Evolutionary conservation across 139 green algal genomes (phyloP).

Genomic region (Chlorella sp.): DNA sequence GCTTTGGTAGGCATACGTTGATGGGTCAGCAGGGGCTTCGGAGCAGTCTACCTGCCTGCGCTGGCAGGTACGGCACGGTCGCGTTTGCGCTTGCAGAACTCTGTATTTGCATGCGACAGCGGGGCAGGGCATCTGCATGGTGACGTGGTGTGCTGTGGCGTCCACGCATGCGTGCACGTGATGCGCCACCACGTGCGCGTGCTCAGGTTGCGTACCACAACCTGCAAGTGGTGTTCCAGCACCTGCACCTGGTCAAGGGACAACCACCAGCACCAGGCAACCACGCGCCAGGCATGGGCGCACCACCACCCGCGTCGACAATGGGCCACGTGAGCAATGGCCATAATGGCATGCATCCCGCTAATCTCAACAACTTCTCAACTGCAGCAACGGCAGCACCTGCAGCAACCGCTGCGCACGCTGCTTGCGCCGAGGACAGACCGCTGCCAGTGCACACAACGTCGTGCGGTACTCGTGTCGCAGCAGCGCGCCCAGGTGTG

Average conservation of each 20-base stretch:
- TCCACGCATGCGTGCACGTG: neutral
- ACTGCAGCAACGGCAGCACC: neutral
- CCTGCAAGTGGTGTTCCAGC: neutral
- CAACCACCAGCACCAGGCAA: neutral
- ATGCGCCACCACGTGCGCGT: neutral
- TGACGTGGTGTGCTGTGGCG: too few species aligned
- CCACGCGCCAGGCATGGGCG: too few species aligned
- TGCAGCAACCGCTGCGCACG: neutral
- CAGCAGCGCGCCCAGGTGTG: too few species aligned
- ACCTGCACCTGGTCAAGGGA: neutral
- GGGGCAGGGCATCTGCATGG: too few species aligned
- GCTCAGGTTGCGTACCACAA: neutral
- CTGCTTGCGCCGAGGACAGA: neutral
- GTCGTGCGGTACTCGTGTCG: too few species aligned
- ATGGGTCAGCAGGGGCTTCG: neutral
- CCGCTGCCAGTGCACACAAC: too few species aligned
- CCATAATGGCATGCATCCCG: too few species aligned
- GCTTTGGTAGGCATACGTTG: too few species aligned
- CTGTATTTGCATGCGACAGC: neutral
- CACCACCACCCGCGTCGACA: too few species aligned
- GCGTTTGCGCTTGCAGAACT: neutral
- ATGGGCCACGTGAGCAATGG: neutral
- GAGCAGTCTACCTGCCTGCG: neutral
- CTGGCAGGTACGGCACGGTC: neutral
- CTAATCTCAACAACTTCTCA: too few species aligned